Conservation (phyloP, 1,284 basidiomycete species). For the Ceratobasidium sp. region DNA sequence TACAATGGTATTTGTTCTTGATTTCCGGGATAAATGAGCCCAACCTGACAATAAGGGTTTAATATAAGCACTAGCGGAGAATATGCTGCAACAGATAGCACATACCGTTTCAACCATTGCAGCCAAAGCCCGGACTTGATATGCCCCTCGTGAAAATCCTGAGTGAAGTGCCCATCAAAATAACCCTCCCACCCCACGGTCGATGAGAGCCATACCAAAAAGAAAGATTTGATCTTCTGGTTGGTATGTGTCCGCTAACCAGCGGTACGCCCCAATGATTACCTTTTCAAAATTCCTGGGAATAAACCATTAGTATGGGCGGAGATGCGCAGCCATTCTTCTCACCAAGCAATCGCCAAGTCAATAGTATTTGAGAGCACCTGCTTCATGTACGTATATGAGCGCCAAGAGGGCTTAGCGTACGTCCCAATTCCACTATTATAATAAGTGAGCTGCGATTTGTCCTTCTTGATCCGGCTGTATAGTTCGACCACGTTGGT, state of each 20-base stretch:
- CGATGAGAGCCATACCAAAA: constrained; percentile 38
- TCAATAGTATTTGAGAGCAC: constrained; percentile 7
- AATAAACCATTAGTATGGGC: neutral
- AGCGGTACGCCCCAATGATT: constrained; percentile 45
- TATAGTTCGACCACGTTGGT: constrained; percentile 22
- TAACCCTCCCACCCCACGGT: neutral
- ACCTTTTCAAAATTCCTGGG: constrained; percentile 44
- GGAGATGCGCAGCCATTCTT: too few relatives aligned
- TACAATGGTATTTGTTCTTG: constrained; percentile 57
- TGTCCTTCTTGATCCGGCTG: constrained; percentile 7
- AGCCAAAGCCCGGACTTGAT: constrained; percentile 59
- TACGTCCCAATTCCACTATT: constrained; percentile 47
- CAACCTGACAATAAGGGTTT: constrained; percentile 50
- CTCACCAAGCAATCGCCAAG: constrained; percentile 46
- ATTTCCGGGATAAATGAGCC: constrained; percentile 55
- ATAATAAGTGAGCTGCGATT: constrained; percentile 43
- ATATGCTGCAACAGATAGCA: neutral
- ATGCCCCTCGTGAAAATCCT: constrained; percentile 63
- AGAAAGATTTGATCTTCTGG: constrained; percentile 44
- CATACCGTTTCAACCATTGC: constrained; percentile 59
- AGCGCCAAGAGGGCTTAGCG: constrained; percentile 22
- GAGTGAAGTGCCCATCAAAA: neutral
- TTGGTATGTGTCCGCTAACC: constrained; percentile 44
- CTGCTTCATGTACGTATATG: constrained; percentile 19
- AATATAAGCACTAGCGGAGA: too few relatives aligned